phyloP scores from a whole-genome alignment of 495 filamentous ascomycete genomes.

The Penicillium odoratum region DNA sequence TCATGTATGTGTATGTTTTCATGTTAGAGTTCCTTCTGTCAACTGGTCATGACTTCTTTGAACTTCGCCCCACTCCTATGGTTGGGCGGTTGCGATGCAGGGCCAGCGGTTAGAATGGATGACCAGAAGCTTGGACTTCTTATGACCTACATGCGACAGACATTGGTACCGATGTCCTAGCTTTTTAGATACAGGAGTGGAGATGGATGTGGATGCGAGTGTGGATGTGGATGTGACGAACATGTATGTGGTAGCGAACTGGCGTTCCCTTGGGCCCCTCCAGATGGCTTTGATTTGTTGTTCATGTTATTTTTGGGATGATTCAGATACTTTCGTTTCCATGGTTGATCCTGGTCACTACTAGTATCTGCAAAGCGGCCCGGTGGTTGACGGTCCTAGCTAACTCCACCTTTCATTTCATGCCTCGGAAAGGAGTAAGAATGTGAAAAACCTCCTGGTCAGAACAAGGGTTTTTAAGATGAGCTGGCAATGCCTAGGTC shows the following conservation, averaged over 20 bases:
- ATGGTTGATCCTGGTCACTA: background rate
- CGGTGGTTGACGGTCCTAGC: background rate
- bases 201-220: background rate
- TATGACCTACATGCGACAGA: constrained; percentile 3
- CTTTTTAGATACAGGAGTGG: background rate
- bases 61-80: background rate
- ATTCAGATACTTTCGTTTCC: background rate
- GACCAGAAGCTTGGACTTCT: background rate
- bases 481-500: constrained; percentile 32
- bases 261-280: constrained; percentile 5
- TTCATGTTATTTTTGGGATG: background rate
- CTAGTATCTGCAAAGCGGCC: background rate
- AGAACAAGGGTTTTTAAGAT: constrained; percentile 19
- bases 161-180: constrained; percentile 4
- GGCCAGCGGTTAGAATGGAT: constrained; percentile 6
- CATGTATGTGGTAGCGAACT: constrained; percentile 4
- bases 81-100: constrained; percentile 1
- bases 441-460: constrained; percentile 1
- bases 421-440: background rate
- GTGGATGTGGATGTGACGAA: background rate
- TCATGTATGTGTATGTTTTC: too few relatives aligned
- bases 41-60: background rate
- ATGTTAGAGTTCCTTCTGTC: too few relatives aligned
- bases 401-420: background rate
- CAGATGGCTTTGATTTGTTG: background rate